phyloP scores from a whole-genome alignment of 139 green algal species.

The Chlorella sorokiniana region DNA sequence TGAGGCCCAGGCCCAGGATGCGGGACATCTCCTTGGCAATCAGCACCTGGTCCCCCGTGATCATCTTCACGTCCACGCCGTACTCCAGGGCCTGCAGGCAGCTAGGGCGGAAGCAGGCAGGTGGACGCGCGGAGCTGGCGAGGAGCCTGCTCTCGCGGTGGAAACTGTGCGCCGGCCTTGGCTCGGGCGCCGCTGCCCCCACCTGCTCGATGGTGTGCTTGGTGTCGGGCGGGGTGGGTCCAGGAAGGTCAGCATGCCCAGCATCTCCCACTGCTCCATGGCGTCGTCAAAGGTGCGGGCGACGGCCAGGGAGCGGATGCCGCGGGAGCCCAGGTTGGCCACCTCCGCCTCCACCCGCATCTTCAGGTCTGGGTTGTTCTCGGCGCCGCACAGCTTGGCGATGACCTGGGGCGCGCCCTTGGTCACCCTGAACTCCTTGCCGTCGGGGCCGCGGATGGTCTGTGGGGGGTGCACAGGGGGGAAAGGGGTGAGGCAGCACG shows the following conservation, averaged over 20 bases:
- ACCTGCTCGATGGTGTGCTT: constrained; percentile 74
- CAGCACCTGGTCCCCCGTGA: constrained; percentile 83
- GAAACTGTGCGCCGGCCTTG: too few species aligned
- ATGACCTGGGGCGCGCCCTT: constrained; percentile 73
- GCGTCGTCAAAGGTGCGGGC: constrained; percentile 48
- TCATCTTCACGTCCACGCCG: constrained; percentile 92
- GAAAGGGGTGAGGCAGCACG: background rate
- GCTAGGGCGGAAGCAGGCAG: background rate
- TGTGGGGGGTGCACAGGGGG: constrained; percentile 19
- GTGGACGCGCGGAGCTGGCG: background rate
- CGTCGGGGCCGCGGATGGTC: constrained; percentile 54
- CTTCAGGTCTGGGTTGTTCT: constrained; percentile 36
- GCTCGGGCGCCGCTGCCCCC: background rate
- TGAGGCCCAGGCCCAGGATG: constrained; percentile 69
- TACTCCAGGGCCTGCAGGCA: constrained; percentile 58
- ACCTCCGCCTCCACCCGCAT: constrained; percentile 59
- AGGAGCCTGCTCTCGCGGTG: background rate
- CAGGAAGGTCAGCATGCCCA: constrained; percentile 88
- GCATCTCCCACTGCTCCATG: constrained; percentile 66
- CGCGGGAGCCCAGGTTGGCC: constrained; percentile 68
- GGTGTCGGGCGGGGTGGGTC: constrained; percentile 87
- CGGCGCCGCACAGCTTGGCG: constrained; percentile 53
- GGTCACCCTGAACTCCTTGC: constrained; percentile 71
- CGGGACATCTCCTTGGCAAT: constrained; percentile 89
- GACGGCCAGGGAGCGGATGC: constrained; percentile 81